A percentile compares a stretch with the other conserved stretches of the same genome.
These are phyloP conservation scores for Saccharomycodes ludwigii DNA, from an alignment of 805 yeast genomes.

Conservation along the genomic window DNA sequence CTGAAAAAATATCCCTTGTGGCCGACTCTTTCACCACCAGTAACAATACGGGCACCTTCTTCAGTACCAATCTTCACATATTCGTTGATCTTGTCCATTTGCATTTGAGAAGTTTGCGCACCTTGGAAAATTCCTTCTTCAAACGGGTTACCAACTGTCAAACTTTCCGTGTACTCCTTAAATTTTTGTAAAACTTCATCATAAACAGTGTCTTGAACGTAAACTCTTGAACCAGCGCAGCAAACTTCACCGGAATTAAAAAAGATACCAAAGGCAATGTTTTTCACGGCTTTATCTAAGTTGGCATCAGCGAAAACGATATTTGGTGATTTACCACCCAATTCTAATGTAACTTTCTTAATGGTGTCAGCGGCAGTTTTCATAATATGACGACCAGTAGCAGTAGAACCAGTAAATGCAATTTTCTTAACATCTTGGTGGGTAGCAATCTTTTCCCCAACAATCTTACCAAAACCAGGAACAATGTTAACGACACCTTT, in stretches of 20 bases:
- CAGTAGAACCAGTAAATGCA: constrained; percentile 85
- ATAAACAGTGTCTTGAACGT: constrained; percentile 64
- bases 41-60: constrained; percentile 57
- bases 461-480: constrained; percentile 67
- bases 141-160: constrained; percentile 73
- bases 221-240: constrained; percentile 84
- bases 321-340: constrained; percentile 87
- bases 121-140: constrained; percentile 59
- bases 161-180: constrained; percentile 31
- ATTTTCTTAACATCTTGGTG: constrained; percentile 65
- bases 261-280: constrained; percentile 64
- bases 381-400: constrained; percentile 67
- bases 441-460: constrained; percentile 58
- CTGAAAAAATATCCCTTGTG: constrained; percentile 57
- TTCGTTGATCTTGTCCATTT: constrained; percentile 50
- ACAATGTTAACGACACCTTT: constrained; percentile 70
- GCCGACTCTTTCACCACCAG: constrained; percentile 75
- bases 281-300: constrained; percentile 49
- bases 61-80: constrained; percentile 52
- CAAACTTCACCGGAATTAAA: constrained; percentile 90
- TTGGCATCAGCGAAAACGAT: constrained; percentile 70
- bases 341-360: constrained; percentile 72
- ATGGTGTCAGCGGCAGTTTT: constrained; percentile 56
- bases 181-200: constrained; percentile 53
- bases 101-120: constrained; percentile 60